These are phyloP conservation scores for Pseudoneurospora amorphoporcata DNA, from an alignment of 495 filamentous ascomycete genomes.

Conservation along the genomic window DNA sequence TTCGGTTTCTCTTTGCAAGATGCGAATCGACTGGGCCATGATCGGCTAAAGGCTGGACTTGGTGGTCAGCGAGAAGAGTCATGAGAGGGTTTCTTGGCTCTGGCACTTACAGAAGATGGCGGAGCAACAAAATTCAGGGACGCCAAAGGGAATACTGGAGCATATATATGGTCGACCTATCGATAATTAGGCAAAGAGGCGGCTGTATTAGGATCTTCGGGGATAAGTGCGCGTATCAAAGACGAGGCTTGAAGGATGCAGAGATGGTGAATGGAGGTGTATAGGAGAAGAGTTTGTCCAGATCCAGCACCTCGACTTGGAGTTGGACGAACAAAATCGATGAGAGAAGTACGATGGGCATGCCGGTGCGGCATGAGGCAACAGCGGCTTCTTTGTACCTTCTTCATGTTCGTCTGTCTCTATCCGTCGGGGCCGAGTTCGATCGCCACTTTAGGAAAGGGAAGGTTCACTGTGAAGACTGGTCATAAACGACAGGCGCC, in stretches of 20 bases:
- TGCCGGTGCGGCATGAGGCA: background rate
- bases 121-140: background rate
- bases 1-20: background rate
- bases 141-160: background rate
- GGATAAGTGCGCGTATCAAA: background rate
- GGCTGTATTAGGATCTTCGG: background rate
- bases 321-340: background rate
- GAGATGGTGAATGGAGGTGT: background rate
- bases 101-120: background rate
- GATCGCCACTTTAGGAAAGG: background rate
- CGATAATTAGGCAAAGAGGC: background rate
- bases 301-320: background rate
- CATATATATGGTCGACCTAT: background rate
- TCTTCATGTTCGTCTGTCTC: background rate
- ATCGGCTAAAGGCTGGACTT: background rate
- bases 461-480: background rate
- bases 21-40: background rate
- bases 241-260: background rate
- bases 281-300: background rate
- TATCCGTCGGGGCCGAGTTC: background rate
- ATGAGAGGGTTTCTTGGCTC: background rate
- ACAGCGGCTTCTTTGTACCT: background rate
- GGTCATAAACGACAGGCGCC: background rate
- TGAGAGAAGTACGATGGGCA: background rate
- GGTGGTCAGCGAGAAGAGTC: background rate